Base-by-base conservation (phyloP, 345 rosid genomes). In the Populus pruinosa region DNA sequence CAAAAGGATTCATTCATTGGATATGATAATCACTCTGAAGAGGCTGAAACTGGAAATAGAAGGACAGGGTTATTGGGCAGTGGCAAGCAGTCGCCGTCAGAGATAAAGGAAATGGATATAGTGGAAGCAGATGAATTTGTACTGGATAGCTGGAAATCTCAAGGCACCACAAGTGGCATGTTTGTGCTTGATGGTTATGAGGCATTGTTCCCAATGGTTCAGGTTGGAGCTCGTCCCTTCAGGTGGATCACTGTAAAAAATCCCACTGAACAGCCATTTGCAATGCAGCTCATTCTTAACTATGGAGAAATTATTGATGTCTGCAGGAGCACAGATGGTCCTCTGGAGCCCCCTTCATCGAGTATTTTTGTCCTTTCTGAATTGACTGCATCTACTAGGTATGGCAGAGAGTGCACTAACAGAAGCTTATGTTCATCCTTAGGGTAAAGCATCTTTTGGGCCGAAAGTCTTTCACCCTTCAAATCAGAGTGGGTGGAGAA, bases 241-340 rank as follows among this genome's bases (percentile, higher is more conserved):
- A 83, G 83, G 77, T 87, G 89, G 92, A 89, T 92, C 86, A 86
- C 86, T 17, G 92, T 90, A 20, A 84, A 74, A 76, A 92, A 92
- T 82, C 94, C 97, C 41, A 89, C 91, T 79, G 83, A 78, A 65
- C 85, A 84, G 29, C 91, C 94, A 17, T 89, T 90, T 74, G 80
- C 87, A 69, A 88, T 92, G 92, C 92, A 92, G 88, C 89, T 92
- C 74, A 82, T 90, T 77, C 88, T 91, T 67, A 87, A 88, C 82
- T 83, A 92, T 0, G 90, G 85, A 69, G 88, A 89, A 87, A 84
- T 89, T 39, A 38, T 91, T 21, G 89, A 91, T 73, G 82, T 85
- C 29, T 90, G 96, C 83, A 82, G 68, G 82, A 85, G 59, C 29
- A 39, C 72, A 12, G 88, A 80, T 82, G 85, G 81, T 68, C 69